A percentile compares a stretch with the other conserved stretches of the same genome.
Evolutionary conservation across 108 stramenopile genomes (phyloP).

Genomic region (Tribonema minus): DNA sequence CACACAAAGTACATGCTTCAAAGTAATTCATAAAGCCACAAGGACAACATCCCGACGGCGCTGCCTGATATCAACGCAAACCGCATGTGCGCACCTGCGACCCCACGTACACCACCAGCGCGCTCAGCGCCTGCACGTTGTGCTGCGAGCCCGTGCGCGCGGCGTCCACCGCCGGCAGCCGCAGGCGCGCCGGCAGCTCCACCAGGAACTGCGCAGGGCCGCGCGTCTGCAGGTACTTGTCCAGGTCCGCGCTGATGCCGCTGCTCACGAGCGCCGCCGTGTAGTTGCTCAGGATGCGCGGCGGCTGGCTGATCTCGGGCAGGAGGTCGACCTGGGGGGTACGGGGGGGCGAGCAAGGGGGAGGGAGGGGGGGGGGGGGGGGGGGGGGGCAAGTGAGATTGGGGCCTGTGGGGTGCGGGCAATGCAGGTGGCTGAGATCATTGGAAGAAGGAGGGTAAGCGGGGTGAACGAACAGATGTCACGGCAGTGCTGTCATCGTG

Average conservation of each 20-base stretch:
- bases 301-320: slow-evolving; percentile 84
- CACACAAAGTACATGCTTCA: too few relatives aligned
- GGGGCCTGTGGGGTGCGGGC: too few relatives aligned
- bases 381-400: too few relatives aligned
- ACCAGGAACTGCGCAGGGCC: slow-evolving; percentile 74
- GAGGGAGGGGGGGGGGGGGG: not conserved
- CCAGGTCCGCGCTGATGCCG: slow-evolving; percentile 69
- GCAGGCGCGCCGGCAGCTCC: slow-evolving; percentile 66
- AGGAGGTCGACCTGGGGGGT: slow-evolving; percentile 72
- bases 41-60: too few relatives aligned
- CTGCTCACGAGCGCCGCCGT: slow-evolving; percentile 46
- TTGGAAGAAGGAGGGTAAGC: too few relatives aligned
- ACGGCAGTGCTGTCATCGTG: too few relatives aligned
- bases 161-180: slow-evolving; percentile 37
- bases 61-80: too few relatives aligned
- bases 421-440: too few relatives aligned
- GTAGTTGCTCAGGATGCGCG: slow-evolving; percentile 77
- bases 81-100: slow-evolving; percentile 61
- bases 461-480: too few relatives aligned
- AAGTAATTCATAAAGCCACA: too few relatives aligned
- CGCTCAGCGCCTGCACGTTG: slow-evolving; percentile 80
- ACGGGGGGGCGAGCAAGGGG: not conserved
- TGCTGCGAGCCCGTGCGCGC: slow-evolving; percentile 60
- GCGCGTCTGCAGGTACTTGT: slow-evolving; percentile 80
- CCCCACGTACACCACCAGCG: slow-evolving; percentile 91